Percentiles rank a stretch among this genome's conserved stretches.
Conservation (phyloP, 1,284 basidiomycete species). For the Irpex rosettiformis region DNA sequence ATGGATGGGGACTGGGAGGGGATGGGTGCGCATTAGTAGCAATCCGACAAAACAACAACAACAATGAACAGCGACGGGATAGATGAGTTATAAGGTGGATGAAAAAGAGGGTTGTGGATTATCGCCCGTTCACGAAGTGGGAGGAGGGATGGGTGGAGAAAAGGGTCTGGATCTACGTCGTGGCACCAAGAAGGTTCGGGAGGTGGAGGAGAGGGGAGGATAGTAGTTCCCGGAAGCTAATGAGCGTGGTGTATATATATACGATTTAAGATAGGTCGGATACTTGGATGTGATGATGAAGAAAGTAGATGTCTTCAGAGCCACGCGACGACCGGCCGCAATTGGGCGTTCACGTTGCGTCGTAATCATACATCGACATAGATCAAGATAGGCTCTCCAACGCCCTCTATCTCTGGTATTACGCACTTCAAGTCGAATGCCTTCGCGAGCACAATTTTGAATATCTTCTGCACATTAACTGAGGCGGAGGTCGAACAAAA, state of each 20-base stretch:
- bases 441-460: conserved; percentile 93
- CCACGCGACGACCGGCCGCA: background rate
- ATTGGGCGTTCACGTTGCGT: background rate
- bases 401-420: conserved; percentile 93
- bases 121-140: background rate
- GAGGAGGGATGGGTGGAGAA: background rate
- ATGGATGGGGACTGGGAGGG: background rate
- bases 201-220: background rate
- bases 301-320: background rate
- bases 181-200: background rate
- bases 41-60: background rate
- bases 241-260: background rate
- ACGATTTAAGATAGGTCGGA: background rate
- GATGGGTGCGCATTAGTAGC: background rate
- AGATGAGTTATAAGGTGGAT: background rate
- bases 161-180: background rate
- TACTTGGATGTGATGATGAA: background rate
- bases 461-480: conserved; percentile 99
- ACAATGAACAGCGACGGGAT: background rate
- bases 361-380: conserved; percentile 78
- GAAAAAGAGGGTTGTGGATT: background rate
- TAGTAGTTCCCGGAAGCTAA: background rate
- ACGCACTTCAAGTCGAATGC: conserved; percentile 93
- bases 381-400: conserved; percentile 89
- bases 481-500: conserved; percentile 98